Evolutionary conservation across 352 stramenopile genomes (phyloP).

Genomic region (Globisporangium nagaii): DNA sequence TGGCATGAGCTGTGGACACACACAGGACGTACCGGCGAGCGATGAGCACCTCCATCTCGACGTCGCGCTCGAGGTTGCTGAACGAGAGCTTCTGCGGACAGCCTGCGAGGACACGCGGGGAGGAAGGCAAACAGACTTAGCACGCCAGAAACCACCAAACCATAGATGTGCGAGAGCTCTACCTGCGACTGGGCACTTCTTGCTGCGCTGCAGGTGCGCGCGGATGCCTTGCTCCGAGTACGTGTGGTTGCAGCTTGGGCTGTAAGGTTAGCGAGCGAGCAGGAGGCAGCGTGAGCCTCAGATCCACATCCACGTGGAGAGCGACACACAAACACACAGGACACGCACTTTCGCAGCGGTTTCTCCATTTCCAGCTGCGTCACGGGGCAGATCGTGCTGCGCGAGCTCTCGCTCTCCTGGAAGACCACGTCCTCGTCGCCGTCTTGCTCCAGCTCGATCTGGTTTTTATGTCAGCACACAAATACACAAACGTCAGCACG

Average conservation of each 20-base stretch:
- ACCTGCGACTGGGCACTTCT: slow-evolving; percentile 78
- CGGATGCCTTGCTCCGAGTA: slow-evolving; percentile 79
- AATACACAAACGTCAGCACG: neutral
- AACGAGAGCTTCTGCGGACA: slow-evolving; percentile 60
- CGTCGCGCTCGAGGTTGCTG: slow-evolving; percentile 65
- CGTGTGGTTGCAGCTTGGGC: slow-evolving; percentile 66
- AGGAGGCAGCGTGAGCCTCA: neutral
- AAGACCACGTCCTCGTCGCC: slow-evolving; percentile 75
- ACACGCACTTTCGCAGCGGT: slow-evolving; percentile 62
- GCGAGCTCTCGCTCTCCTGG: slow-evolving; percentile 72
- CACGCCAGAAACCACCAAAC: neutral
- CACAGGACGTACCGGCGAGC: slow-evolving; percentile 30
- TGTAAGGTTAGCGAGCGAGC: slow-evolving; percentile 17
- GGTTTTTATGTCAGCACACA: neutral
- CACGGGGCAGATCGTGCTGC: slow-evolving; percentile 71
- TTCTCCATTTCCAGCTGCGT: slow-evolving; percentile 80
- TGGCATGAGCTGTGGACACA: neutral
- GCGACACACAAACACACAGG: neutral
- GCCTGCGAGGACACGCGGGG: too few species aligned
- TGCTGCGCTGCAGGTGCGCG: slow-evolving; percentile 62
- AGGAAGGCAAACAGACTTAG: too few species aligned
- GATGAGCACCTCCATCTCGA: slow-evolving; percentile 85
- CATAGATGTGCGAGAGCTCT: neutral
- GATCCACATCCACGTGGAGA: too few species aligned
- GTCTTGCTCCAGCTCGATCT: slow-evolving; percentile 74